phyloP scores from a whole-genome alignment of 176 grass and related monocot species.

The Carex cristatella region DNA sequence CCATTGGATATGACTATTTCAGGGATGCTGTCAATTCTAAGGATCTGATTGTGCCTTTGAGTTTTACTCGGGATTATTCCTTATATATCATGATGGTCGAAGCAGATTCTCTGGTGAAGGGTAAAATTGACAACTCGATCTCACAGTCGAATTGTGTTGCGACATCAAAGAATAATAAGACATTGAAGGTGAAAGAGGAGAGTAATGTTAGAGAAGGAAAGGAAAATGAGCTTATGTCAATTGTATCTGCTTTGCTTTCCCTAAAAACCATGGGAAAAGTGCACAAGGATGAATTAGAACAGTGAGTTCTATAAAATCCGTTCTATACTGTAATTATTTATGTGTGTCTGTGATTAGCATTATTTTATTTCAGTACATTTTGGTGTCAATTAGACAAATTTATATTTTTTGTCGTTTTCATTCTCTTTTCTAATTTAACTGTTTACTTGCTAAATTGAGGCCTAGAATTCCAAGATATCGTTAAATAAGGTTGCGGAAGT shows the following conservation, averaged over 20 bases:
- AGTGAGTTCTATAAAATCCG: neutral
- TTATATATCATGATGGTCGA: slow-evolving; percentile 3
- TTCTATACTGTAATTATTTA: neutral
- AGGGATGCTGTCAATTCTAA: neutral
- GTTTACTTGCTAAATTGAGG: neutral
- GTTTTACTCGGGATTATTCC: neutral
- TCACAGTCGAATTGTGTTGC: neutral
- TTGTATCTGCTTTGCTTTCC: slow-evolving; percentile 23
- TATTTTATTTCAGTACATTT: neutral
- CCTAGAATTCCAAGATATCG: neutral
- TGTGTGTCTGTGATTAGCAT: neutral
- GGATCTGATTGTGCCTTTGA: slow-evolving; percentile 5
- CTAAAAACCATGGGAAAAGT: slow-evolving; percentile 5
- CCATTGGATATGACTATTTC: neutral
- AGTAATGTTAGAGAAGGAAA: neutral
- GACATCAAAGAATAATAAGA: neutral
- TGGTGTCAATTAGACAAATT: neutral
- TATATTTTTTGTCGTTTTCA: neutral
- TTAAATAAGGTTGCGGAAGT: neutral
- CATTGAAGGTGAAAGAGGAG: neutral
- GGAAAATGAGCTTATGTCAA: slow-evolving; percentile 13
- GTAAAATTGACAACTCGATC: slow-evolving; percentile 14
- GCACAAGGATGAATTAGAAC: neutral
- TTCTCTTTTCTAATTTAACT: neutral
- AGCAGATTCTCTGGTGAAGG: slow-evolving; percentile 10